Conservation (phyloP, 2,329 filamentous ascomycete species). For the Neocatenulostroma microsporum region DNA sequence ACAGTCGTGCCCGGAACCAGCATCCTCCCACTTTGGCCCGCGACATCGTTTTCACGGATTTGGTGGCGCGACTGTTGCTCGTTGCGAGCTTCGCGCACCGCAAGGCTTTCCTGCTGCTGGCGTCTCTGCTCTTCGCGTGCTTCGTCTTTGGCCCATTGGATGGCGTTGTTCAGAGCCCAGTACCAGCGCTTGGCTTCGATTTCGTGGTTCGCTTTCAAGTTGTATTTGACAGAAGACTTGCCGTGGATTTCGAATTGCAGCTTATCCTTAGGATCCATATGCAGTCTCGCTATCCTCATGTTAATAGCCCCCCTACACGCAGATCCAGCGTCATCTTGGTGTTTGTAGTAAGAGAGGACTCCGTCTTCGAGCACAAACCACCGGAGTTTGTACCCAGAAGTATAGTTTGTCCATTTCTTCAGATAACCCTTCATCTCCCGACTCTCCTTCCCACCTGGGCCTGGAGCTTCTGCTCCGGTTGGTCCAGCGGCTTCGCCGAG, state of each 20-base stretch:
- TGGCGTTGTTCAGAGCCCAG: conserved; percentile 97
- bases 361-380: conserved; percentile 99
- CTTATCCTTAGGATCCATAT: conserved; percentile 97
- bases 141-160: conserved; percentile 97
- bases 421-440: conserved; percentile 97
- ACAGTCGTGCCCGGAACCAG: conserved; percentile 39
- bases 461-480: conserved; percentile 39
- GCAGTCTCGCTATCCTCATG: conserved; percentile 89
- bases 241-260: conserved; percentile 96
- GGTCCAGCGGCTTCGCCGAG: conserved; percentile 58
- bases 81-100: conserved; percentile 68
- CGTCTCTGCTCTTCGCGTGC: conserved; percentile 81
- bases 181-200: conserved; percentile 99
- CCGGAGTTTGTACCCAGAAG: conserved; percentile 87
- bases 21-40: conserved; percentile 14
- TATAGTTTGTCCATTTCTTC: conserved; percentile 99
- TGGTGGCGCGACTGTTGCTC: conserved; percentile 54
- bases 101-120: conserved; percentile 64
- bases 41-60: conserved; percentile 22
- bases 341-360: conserved; percentile 97
- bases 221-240: conserved; percentile 98
- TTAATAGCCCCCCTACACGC: conserved; percentile 97
- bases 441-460: conserved; percentile 69
- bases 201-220: conserved; percentile 93
- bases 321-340: conserved; percentile 93